Evolutionary conservation across 2,329 filamentous ascomycete genomes (phyloP), one percentile per base, ranked within the genome.

Genomic region (Septoria petroselini): DNA sequence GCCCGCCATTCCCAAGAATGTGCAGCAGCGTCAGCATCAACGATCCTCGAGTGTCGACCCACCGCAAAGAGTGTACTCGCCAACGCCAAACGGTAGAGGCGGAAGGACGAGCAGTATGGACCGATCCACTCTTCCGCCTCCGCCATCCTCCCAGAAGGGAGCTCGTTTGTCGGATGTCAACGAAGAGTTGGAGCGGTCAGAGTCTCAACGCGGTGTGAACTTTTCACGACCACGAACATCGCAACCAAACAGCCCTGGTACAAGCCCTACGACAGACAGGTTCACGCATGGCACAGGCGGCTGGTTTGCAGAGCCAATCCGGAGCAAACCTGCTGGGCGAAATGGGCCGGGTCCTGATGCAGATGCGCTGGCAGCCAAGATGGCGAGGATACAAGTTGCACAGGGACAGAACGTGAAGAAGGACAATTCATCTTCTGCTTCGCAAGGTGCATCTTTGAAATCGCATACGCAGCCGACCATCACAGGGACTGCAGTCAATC

Each of bases 281-380:
- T 60, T 59, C 25, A 59, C 60, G 21, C 59, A 63, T 47, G 59
- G 59, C 3, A 74, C 34, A 62, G 75, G 56, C 65, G 70, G 25
- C 59, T 86, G 65, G 77, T 85, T 39, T 82, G 83, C 82, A 12
- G 75, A 82, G 57, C 77, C 82, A 73, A 73, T 84, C 3, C 65
- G 63, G 4, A 50, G 41, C 11, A 31, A 34, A 9, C 11, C 19
- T 4, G 12, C 35, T 11, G 30, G 34, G 19, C 47, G 51, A 25
- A 43, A 38, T 8, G 29, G 52, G 7, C 25, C 44, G 2, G 52
- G 52, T 19, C 34, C 48, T 6, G 42, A 48, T 6, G 39, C 44
- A 40, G 43, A 52, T 35, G 53, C 54, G 15, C 33, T 54, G 11
- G 46, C 55, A 27, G 50, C 50, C 30, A 60, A 58, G 41, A 52